These are phyloP conservation scores for Bryoerythrophyllum caledonicum DNA, from an alignment of 225 moss, liverwort and hornwort species.

Conservation along the genomic window DNA sequence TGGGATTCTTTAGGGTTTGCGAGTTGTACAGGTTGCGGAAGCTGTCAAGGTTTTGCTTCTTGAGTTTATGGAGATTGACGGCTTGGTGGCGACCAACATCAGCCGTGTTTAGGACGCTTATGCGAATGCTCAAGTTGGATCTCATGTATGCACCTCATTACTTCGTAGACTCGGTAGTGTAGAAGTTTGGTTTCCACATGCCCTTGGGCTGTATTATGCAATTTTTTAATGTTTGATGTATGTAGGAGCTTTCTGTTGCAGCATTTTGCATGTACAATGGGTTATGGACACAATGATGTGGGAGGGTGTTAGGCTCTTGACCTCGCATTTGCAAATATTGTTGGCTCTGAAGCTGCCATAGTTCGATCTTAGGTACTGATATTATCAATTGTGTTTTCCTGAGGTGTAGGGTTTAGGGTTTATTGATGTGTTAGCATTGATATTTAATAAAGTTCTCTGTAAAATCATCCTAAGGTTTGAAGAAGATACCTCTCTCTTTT, in stretches of 20 bases:
- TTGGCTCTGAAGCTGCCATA: too few species aligned
- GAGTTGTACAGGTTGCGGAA: conserved; percentile 57
- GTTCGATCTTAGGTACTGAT: conserved; percentile 79
- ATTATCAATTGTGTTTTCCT: neutral
- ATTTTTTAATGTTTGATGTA: neutral
- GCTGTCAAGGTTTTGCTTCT: conserved; percentile 71
- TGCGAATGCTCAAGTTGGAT: conserved; percentile 80
- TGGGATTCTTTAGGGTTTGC: neutral
- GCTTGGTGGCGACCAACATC: conserved; percentile 73
- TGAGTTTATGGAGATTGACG: conserved; percentile 85
- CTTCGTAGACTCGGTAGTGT: neutral
- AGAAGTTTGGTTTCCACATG: conserved; percentile 4
- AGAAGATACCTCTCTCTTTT: too few species aligned
- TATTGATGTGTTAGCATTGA: neutral
- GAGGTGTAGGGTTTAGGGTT: neutral
- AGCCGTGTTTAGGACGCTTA: conserved; percentile 79
- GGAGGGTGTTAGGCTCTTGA: conserved; percentile 87
- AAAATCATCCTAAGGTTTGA: too few species aligned
- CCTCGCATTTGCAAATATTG: conserved; percentile 78
- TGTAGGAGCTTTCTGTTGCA: conserved; percentile 29
- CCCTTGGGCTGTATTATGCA: too few species aligned
- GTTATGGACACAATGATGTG: conserved; percentile 94
- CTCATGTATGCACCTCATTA: conserved; percentile 53
- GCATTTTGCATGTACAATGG: conserved; percentile 93
- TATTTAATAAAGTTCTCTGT: neutral